phyloP scores from a whole-genome alignment of 2,329 filamentous ascomycete genomes.

The Fusarium mexicanum region DNA sequence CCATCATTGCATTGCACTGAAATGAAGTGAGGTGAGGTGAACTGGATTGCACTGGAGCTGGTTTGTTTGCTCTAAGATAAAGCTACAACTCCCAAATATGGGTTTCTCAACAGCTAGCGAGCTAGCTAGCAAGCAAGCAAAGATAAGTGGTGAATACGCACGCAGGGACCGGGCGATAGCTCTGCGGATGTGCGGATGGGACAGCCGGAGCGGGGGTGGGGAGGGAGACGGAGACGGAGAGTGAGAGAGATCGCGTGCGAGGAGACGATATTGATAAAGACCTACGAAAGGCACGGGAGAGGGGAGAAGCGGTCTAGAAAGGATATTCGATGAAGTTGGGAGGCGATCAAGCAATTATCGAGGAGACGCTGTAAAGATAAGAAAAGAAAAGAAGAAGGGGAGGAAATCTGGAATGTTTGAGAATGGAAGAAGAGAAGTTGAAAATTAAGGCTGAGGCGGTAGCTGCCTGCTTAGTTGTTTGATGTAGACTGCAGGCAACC shows the following conservation, averaged over 20 bases:
- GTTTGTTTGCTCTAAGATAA: constrained; percentile 35
- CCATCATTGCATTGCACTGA: constrained; percentile 37
- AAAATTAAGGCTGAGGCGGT: constrained; percentile 34
- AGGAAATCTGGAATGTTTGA: neutral
- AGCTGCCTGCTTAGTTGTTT: constrained; percentile 36
- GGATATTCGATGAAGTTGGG: neutral
- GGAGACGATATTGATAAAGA: neutral
- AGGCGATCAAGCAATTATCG: constrained; percentile 2
- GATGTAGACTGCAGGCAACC: constrained; percentile 41
- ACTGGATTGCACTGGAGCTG: constrained; percentile 2
- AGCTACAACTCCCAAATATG: constrained; percentile 27
- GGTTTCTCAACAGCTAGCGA: constrained; percentile 11
- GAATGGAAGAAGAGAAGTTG: constrained; percentile 16
- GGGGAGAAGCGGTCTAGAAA: neutral
- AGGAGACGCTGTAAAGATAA: constrained; percentile 1
- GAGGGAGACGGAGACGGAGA: neutral
- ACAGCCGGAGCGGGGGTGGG: constrained; percentile 36
- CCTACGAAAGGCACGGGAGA: neutral
- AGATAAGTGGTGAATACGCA: constrained; percentile 6
- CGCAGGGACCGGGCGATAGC: constrained; percentile 17
- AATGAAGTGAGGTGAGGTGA: neutral
- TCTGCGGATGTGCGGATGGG: constrained; percentile 6
- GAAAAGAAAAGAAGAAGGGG: neutral
- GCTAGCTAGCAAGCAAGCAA: constrained; percentile 14
- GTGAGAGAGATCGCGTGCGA: constrained; percentile 21